Evolutionary conservation across 1,284 basidiomycete species (phyloP), one percentile per base, ranked within the genome.

Genomic region (Lentinus polychrous): DNA sequence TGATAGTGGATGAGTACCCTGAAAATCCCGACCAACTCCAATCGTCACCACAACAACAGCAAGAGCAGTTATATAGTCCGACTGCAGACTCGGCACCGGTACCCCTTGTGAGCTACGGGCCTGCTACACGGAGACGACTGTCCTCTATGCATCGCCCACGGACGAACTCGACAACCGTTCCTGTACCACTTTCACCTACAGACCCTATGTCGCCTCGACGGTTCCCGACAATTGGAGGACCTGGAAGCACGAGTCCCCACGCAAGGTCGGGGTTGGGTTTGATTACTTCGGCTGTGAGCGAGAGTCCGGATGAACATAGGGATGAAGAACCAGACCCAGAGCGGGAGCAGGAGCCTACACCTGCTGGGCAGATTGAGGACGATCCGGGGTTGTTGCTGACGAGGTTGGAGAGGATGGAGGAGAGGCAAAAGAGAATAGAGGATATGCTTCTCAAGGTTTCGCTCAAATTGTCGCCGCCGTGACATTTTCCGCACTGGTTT

Each of bases 361-460:
- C 73, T 5, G 75, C 72, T 8, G 70, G 66, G 35, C 62, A 73
- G 57, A 63, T 65, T 17, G 69, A 73, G 48, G 70, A 69, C 45
- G 66, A 63, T 14, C 41, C 53, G 46, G 55, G 52, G 20, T 56
- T 61, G 20, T 66, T 70, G 62, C 60, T 64, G 49, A 68, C 61
- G 49, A 68, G 79, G 40, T 63, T 88, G 55, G 71, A 74, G 1
- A 64, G 66, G 27, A 79, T 89, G 46, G 86, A 89, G 58, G 67
- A 69, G 57, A 66, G 73, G 48, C 82, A 88, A 61, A 67, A 72
- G 58, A 71, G 79, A 52, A 86, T 88, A 42, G 85, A 88, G 58
- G 66, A 70, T 12, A 54, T 88, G 47, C 68, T 88, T 33, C 54
- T 66, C 24, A 66, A 71, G 49, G 49, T 72, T 42, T 55, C 55